Base-by-base conservation (phyloP, 2,329 filamentous ascomycete species). In the Fusarium mundagurra region DNA sequence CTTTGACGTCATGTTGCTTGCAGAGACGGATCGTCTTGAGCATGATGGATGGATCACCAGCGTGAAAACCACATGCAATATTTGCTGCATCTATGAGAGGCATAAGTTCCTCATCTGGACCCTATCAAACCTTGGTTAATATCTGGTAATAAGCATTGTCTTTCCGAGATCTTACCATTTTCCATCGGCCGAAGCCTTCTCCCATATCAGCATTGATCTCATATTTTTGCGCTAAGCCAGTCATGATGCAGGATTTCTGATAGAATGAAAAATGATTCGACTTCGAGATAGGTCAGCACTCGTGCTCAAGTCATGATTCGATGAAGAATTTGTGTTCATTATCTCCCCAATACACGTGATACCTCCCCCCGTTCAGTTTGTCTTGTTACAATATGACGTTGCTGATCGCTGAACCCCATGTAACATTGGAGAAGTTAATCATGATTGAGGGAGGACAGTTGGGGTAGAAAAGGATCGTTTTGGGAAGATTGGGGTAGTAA, bases 31-130 rank as follows among this genome's bases (percentile, higher is more conserved):
- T 87, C 1, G 90, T 92, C 64, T 89, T 84, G 54, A 86, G 82
- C 90, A 92, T 92, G 61, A 91, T 90, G n/a, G 89, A 77, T 0
- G 90, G 90, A 69, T 92, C 91, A 45, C 89, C 88, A 38, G 86
- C 88, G 68, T 90, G 88, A 71, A 88, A 89, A 3, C 88, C 89
- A 76, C 89, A 92, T 14, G 90, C 90, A 36, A 92, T 82, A 73
- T 92, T 92, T 24, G 89, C 90, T 76, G 88, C 86, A 76, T 91
- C 89, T 72, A 92, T 90, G 47, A 90, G 81, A 5, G 87, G 87
- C 67, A 92, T 88, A 20, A 92, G 81, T 64, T 91, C 88, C 55
- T 89, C 86, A 71, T 92, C 90, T 8, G 89, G 89, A 2, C 57
- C 57, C 57, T 60, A 24, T 54, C n/a, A 2, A 12, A n/a, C 0